Conservation (phyloP, 306 rosid species). For the Quercus glauca region DNA sequence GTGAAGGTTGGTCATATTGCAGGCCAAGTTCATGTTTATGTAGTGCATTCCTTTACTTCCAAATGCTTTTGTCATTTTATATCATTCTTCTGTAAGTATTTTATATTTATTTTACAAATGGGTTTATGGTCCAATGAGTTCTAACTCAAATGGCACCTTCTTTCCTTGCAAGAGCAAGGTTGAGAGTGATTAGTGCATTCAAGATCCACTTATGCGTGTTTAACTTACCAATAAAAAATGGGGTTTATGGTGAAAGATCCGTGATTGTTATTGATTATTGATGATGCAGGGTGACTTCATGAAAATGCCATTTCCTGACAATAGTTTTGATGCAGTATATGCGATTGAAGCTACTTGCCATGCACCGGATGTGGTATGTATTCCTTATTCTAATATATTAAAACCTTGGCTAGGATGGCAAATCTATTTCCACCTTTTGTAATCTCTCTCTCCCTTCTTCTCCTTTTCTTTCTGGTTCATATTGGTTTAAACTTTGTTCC, state of each 20-base stretch:
- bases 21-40: too few species aligned
- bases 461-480: constrained; percentile 7
- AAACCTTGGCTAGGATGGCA: background rate
- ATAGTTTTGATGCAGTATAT: constrained; percentile 85
- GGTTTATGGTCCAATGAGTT: too few species aligned
- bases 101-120: too few species aligned
- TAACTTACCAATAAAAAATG: background rate
- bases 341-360: constrained; percentile 99
- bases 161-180: too few species aligned
- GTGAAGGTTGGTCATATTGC: constrained; percentile 48
- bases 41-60: too few species aligned
- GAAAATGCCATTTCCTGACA: constrained; percentile 86
- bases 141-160: too few species aligned
- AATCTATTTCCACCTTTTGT: background rate
- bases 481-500: constrained; percentile 17
- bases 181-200: too few species aligned
- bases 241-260: background rate
- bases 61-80: too few species aligned
- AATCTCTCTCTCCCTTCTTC: too few species aligned
- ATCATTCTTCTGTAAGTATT: too few species aligned
- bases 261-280: constrained; percentile 12
- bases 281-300: constrained; percentile 89
- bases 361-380: constrained; percentile 84
- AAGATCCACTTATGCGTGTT: too few species aligned
- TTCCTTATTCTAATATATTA: background rate